Base-by-base conservation (phyloP, 352 stramenopile species). In the Globisporangium splendens region DNA sequence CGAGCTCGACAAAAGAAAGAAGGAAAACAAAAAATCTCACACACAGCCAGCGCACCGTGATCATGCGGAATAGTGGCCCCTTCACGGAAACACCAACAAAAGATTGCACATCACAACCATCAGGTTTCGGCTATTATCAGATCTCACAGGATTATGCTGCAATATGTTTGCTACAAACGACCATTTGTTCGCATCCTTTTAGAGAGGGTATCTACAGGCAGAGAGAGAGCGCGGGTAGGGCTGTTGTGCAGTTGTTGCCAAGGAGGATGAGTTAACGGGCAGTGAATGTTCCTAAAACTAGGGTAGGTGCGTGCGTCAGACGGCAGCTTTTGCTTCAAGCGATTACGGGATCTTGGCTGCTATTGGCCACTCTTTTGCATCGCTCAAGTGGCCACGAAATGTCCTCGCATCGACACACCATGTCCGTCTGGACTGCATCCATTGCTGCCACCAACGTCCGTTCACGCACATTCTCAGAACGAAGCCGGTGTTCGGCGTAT, bases 201-300 rank as follows among this genome's bases (percentile, higher is more conserved):
- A 1, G 8, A 50, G 22, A 42, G 41, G 38, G 3, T 20, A 44
- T 43, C 38, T 13, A 18, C 5, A n/a, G 6, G n/a, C 1, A 44
- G 1, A n/a, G 39, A 12, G 7, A 44, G n/a, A 12, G 1, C 10
- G 39, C 39, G 39, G 39, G 39, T 44, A 44, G 39, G n/a, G 14
- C 10, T 42, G 51, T 50, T 28, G 51, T 57, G 21, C 2, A 6
- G 22, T 57, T 50, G 51, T 50, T 21, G 13, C 6, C 14, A 12
- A 47, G 39, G 51, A 57, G 22, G 51, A 57, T 50, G 52, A 58
- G 52, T 58, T 58, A 58, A 58, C 52, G 50, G 17, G 39, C 8
- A 10, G 21, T 41, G 50, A 56, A 56, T 56, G 50, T 56, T 47
- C 33, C 22, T 46, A 41, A 38, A 55, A 35, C 28, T 35, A 10